phyloP scores from a whole-genome alignment of 140 eudicot genomes.

The Oenanthe javanica region DNA sequence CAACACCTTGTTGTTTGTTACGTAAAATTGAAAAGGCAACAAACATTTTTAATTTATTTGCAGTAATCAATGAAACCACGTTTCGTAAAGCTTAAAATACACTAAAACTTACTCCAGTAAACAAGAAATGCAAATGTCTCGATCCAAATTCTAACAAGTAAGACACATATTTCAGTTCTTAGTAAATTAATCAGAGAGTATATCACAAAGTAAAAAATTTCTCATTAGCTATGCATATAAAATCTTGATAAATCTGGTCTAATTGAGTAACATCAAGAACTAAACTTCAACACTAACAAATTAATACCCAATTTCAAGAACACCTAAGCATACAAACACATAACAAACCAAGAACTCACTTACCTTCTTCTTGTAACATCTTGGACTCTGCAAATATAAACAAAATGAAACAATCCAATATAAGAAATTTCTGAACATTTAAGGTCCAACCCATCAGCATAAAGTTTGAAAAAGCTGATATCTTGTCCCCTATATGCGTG shows the following conservation, averaged over 20 bases:
- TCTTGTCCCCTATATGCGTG: background rate
- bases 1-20: no score
- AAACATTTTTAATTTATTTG: no score
- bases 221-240: background rate
- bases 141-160: background rate
- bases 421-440: background rate
- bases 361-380: constrained; percentile 4
- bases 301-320: background rate
- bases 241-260: background rate
- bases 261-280: constrained; percentile 3
- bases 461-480: background rate
- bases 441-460: background rate
- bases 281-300: background rate
- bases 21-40: no score
- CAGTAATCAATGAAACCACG: no score
- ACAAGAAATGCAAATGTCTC: background rate
- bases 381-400: background rate
- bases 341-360: background rate
- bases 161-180: background rate
- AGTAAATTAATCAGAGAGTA: background rate
- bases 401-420: background rate
- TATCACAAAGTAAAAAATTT: background rate
- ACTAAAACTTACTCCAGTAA: no score
- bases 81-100: no score
- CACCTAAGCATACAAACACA: background rate